Evolutionary conservation across 2,329 filamentous ascomycete species (phyloP).

Genomic region (Clonostachys rosea): DNA sequence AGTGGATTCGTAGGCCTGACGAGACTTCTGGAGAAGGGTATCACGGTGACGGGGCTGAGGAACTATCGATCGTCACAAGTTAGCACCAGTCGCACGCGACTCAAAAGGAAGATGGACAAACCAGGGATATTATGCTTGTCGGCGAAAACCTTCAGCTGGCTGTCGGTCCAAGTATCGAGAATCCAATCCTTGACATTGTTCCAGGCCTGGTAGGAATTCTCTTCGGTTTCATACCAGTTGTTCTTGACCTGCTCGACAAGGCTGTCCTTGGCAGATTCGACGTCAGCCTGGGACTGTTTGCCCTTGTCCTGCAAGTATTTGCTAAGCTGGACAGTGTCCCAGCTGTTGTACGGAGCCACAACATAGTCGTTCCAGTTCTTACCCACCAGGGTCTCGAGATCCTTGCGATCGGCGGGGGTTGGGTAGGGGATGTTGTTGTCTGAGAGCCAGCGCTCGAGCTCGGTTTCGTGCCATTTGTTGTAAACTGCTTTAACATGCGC

Average conservation of each 20-base stretch:
- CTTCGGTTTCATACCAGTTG: constrained; percentile 75
- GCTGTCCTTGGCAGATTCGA: constrained; percentile 64
- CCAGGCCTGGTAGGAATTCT: constrained; percentile 70
- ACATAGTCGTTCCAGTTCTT: constrained; percentile 83
- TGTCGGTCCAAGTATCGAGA: constrained; percentile 92
- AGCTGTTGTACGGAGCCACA: constrained; percentile 68
- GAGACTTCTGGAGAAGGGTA: constrained; percentile 69
- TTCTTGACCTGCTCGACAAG: constrained; percentile 65
- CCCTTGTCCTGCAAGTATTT: constrained; percentile 69
- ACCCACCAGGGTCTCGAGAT: constrained; percentile 87
- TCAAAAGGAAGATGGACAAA: constrained; percentile 16
- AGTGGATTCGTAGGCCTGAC: constrained; percentile 73
- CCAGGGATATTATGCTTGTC: constrained; percentile 81
- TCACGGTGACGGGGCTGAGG: constrained; percentile 87
- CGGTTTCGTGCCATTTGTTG: constrained; percentile 98
- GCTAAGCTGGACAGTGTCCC: constrained; percentile 66
- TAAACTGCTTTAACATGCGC: constrained; percentile 58
- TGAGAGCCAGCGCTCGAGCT: constrained; percentile 93
- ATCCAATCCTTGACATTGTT: constrained; percentile 81
- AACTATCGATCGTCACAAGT: constrained; percentile 31
- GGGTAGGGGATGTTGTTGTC: constrained; percentile 91
- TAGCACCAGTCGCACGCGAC: too few species aligned
- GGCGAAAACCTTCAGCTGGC: constrained; percentile 87
- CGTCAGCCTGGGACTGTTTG: constrained; percentile 60
- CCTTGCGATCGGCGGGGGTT: constrained; percentile 85